Conservation (phyloP, 2,329 filamentous ascomycete species). For the Colletotrichum camelliae region DNA sequence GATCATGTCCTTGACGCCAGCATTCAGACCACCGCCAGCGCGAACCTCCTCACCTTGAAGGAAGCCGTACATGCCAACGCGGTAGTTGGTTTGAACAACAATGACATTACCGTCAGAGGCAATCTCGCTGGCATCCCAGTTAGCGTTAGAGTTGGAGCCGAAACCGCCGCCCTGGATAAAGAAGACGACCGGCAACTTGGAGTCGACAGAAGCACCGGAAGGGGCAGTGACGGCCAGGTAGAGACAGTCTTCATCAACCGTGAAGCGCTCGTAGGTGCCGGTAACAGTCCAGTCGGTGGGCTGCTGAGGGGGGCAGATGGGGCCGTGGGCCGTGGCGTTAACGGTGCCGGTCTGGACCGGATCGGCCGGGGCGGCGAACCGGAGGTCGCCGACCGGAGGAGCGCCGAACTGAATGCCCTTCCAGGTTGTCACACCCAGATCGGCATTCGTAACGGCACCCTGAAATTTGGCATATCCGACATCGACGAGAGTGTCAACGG, state of each 20-base stretch:
- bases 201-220: constrained; percentile 48
- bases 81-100: constrained; percentile 78
- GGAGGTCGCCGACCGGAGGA: constrained; percentile 66
- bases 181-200: constrained; percentile 68
- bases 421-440: constrained; percentile 70
- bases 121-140: constrained; percentile 67
- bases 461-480: constrained; percentile 71
- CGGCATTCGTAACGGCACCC: constrained; percentile 45
- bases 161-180: constrained; percentile 68
- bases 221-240: constrained; percentile 71
- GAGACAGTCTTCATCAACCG: constrained; percentile 69
- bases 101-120: constrained; percentile 65
- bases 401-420: constrained; percentile 78
- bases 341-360: constrained; percentile 47
- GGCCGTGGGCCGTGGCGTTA: constrained; percentile 46
- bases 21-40: constrained; percentile 11
- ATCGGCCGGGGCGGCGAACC: constrained; percentile 72
- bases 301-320: constrained; percentile 36
- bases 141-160: constrained; percentile 50
- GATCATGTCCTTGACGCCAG: constrained; percentile 25
- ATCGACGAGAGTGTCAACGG: constrained; percentile 52
- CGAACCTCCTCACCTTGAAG: constrained; percentile 43
- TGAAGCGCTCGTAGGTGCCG: constrained; percentile 19
- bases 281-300: constrained; percentile 22
- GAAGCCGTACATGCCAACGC: constrained; percentile 78